Evolutionary conservation across 1,139 yeast genomes (phyloP), one percentile per base, ranked within the genome.

Genomic region (Pneumocystis carinii): DNA sequence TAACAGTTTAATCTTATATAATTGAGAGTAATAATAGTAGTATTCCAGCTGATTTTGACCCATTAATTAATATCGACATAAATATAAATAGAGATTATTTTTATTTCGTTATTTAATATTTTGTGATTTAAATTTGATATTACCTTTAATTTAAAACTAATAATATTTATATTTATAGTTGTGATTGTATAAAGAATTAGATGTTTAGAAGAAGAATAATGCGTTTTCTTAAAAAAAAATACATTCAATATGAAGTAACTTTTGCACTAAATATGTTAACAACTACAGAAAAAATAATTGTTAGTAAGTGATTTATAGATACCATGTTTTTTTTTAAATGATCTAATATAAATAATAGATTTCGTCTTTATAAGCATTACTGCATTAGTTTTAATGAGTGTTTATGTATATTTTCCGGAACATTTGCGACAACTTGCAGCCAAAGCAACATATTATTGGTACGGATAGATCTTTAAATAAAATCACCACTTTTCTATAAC

Each of bases 201-300:
- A 57, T 57, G 59, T 19, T 57, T 29, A 32, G n/a, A 57, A 27
- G 3, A 19, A 15, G n/a, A 14, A 12, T 39, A 29, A 17, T 12
- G 3, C 27, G 42, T 3, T 57, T 57, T 39, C 59, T 57, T 39
- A 57, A 12, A 29, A 37, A 19, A 37, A 57, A 57, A 57, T 57
- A 57, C 24, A 24, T 37, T 24, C 59, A 57, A 57, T 37, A 37
- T 37, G 41, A 37, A 37, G 59, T 57, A 57, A 14, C 59, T 5
- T 57, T 37, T 57, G 59, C 42, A 39, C 24, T 39, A 39, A 37
- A 57, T 24, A 57, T 57, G 59, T 57, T 57, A 24, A 57, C 59
- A 7, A 57, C 59, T 24, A 57, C 59, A 10, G 59, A 57, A 57
- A 39, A 37, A 37, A 37, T 57, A 15, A 57, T 57, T 37, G 32